Evolutionary conservation across 2,329 filamentous ascomycete genomes (phyloP), one percentile per base, ranked within the genome.

Genomic region (Ascomycota sp.): DNA sequence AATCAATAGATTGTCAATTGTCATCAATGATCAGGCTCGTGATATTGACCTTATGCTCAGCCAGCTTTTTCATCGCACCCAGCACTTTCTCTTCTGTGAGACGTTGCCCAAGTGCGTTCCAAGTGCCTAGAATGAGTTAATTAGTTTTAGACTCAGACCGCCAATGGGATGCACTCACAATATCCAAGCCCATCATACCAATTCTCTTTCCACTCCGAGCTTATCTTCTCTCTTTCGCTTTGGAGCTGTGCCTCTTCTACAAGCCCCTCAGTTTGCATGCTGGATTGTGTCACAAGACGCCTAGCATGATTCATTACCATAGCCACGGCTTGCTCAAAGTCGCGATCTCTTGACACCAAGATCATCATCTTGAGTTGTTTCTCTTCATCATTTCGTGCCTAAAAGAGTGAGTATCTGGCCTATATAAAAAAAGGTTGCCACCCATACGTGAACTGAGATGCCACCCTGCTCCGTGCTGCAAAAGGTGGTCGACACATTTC

Each of bases 181-280:
- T 89, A 98, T 0, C 83, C 80, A 28, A 98, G 59, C 0, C 83
- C 82, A 50, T 95, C 89, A 47, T 84, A 84, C 83, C 84, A 93
- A 38, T 79, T 72, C 40, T 89, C 72, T 33, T 80, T 57, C 82
- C 82, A 92, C 47, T 72, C 53, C 6, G 62, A 55, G 35, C 16
- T 63, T 61, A 27, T 74, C 54, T 6, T 62, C 62, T 24, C 60
- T 54, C 11, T 51, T 24, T 64, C 48, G 38, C 72, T 61, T 25
- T 54, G 16, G 16, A 21, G 16, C 16, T 51, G 13, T 57, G 54
- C 37, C 55, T 45, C 42, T 67, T 51, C 36, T 59, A 44, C 3
- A 7, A 4, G 7, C 12, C 13, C 21, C 25, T n/a, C 31, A 41
- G 53, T 53, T 7, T 47, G 46, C 7, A 51, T 49, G 36, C 68